Evolutionary conservation across 1,284 basidiomycete genomes (phyloP).

Genomic region (Sphagnurus paluster): DNA sequence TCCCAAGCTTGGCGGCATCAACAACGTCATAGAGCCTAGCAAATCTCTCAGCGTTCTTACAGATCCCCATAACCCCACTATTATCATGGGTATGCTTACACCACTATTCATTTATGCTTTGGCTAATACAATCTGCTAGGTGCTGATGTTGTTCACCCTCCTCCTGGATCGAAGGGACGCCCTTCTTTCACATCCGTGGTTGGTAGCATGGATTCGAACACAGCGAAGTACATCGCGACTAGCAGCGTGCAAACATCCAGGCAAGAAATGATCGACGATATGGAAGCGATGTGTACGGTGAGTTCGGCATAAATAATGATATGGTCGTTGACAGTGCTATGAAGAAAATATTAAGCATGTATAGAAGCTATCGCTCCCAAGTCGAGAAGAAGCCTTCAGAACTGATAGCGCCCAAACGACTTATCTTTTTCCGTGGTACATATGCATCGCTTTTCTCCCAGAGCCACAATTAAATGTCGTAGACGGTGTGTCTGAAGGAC

Average conservation of each 20-base stretch:
- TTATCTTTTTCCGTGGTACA: conserved; percentile 57
- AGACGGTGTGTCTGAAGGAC: conserved; percentile 71
- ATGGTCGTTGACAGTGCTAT: not conserved
- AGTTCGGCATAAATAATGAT: conserved; percentile 10
- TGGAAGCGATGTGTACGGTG: conserved; percentile 50
- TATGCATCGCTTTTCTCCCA: not conserved
- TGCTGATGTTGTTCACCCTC: conserved; percentile 63
- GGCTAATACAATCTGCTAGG: no score
- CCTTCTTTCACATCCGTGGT: conserved; percentile 63
- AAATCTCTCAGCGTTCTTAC: conserved; percentile 51
- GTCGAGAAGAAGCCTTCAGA: conserved; percentile 34
- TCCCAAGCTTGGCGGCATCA: conserved; percentile 72
- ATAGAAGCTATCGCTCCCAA: conserved; percentile 29
- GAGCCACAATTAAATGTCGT: no score
- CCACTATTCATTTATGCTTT: no score
- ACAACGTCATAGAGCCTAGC: conserved; percentile 61
- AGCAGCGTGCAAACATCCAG: conserved; percentile 51
- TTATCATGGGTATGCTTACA: conserved; percentile 58
- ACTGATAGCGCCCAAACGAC: conserved; percentile 41
- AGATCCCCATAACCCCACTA: conserved; percentile 62
- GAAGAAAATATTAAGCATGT: conserved; percentile 42
- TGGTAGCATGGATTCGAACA: conserved; percentile 54
- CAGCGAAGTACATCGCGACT: conserved; percentile 54
- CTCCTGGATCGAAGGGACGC: conserved; percentile 48
- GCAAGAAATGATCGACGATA: conserved; percentile 56